Base-by-base conservation (phyloP, 176 grass and related monocot species). In the Poa annua region DNA sequence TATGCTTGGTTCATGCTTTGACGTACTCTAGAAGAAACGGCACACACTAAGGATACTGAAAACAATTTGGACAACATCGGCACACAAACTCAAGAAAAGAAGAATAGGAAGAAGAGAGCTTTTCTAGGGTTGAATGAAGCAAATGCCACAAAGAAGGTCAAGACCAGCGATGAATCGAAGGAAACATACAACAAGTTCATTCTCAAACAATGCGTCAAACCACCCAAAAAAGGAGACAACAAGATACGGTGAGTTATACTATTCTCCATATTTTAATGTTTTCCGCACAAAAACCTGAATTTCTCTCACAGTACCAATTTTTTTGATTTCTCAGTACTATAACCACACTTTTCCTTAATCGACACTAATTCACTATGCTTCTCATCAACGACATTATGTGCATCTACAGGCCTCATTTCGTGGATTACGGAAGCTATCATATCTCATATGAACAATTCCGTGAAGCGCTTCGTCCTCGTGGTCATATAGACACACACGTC, bases 71-170 rank as follows among this genome's bases (percentile, higher is more conserved):
- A 20, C 51, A 66, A 14, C 7, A 66, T 66, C 3, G 62, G 62
- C 4, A 66, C 62, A 34, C 62, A 66, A 66, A 66, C 62, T 35
- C 62, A 65, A 15, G 62, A 65, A 8, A 34, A 65, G 14, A 65
- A 65, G 7, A 65, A 65, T 65, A 65, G 62, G 29, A 65, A 65
- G 62, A 65, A 65, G 29, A 7, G 62, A 35, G 29, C 62, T 66
- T 66, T 33, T 10, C 29, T 35, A 5, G 6, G 32, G 33, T 10
- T 54, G 7, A 54, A 54, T 7, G 51, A 66, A 66, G 33, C 62
- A 1, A 33, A 34, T 5, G 29, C 32, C 29, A 2, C 14, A 26
- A 35, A 66, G 62, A 35, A 66, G 7, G 0, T 66, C 14, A 66
- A 66, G 32, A 33, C 33, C 19, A 19, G 7, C 0, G 7, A 17